These are phyloP conservation scores for Secale cereale DNA, from an alignment of 176 grass and related monocot species.

Conservation along the genomic window DNA sequence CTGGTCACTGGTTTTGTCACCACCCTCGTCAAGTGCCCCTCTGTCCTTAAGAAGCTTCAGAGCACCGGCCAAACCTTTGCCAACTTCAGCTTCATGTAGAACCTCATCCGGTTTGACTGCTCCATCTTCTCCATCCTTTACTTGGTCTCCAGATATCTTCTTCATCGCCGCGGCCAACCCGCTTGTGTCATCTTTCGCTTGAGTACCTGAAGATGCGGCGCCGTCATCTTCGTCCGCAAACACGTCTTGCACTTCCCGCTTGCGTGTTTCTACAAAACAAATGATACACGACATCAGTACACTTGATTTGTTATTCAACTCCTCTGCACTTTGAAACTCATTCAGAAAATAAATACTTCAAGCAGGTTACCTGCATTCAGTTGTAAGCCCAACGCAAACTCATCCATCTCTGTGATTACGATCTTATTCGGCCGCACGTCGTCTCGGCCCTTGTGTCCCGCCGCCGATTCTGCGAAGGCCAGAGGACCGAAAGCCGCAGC, in stretches of 20 bases:
- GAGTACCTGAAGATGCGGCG: conserved; percentile 1
- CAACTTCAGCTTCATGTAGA: conserved; percentile 70
- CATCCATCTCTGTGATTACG: conserved; percentile 85
- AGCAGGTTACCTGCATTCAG: conserved; percentile 57
- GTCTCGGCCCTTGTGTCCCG: background rate
- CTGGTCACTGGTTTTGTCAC: conserved; percentile 56
- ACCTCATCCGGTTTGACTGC: conserved; percentile 51
- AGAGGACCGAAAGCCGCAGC: background rate
- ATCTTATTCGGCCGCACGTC: conserved; percentile 54
- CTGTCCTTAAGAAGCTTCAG: conserved; percentile 74
- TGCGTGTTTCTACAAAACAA: conserved; percentile 37
- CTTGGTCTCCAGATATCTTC: conserved; percentile 18
- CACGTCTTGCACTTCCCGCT: conserved; percentile 45
- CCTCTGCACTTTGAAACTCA: background rate
- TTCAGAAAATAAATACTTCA: background rate
- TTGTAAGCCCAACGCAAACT: conserved; percentile 75
- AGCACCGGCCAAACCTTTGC: conserved; percentile 82
- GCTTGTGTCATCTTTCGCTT: conserved; percentile 27
- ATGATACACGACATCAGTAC: background rate
- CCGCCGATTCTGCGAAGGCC: background rate
- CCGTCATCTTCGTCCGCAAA: conserved; percentile 62
- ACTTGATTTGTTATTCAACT: background rate
- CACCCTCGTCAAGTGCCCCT: conserved; percentile 81
- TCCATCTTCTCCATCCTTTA: background rate
- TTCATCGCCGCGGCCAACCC: conserved; percentile 16